A percentile compares a stretch with the other conserved stretches of the same genome.
phyloP scores from a whole-genome alignment of 2,329 filamentous ascomycete species.

The Dactylellina cionopaga region DNA sequence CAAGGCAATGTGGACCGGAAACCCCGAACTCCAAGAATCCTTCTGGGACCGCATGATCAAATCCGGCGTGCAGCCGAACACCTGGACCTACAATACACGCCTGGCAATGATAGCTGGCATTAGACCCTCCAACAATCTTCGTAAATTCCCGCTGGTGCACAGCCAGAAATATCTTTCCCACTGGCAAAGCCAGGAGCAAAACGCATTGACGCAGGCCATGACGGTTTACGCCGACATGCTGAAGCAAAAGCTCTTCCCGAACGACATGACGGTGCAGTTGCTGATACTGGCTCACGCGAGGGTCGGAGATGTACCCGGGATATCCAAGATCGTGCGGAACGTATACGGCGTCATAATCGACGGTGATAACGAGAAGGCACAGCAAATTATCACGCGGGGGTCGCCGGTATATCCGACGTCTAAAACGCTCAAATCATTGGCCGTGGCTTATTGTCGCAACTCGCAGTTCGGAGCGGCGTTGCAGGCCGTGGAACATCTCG shows the following conservation, averaged over 20 bases:
- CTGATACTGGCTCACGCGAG: slow-evolving; percentile 27
- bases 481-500: slow-evolving; percentile 39
- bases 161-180: slow-evolving; percentile 4
- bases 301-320: slow-evolving; percentile 27
- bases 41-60: slow-evolving; percentile 42
- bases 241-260: slow-evolving; percentile 34
- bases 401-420: slow-evolving; percentile 40
- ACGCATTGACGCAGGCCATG: slow-evolving; percentile 18
- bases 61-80: slow-evolving; percentile 38
- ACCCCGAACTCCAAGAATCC: background rate
- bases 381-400: slow-evolving; percentile 26
- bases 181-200: slow-evolving; percentile 27
- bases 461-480: slow-evolving; percentile 34
- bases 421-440: slow-evolving; percentile 21
- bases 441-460: slow-evolving; percentile 42
- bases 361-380: slow-evolving; percentile 6
- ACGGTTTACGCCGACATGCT: slow-evolving; percentile 48
- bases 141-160: slow-evolving; percentile 40
- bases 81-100: slow-evolving; percentile 50
- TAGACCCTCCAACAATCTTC: slow-evolving; percentile 27
- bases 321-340: slow-evolving; percentile 29
- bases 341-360: slow-evolving; percentile 38
- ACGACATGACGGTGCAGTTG: slow-evolving; percentile 47
- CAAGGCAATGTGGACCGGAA: slow-evolving; percentile 44
- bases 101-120: slow-evolving; percentile 37